Evolutionary conservation across 345 rosid species (phyloP), one percentile per base, ranked within the genome.

Genomic region (Eucalyptus globulus): DNA sequence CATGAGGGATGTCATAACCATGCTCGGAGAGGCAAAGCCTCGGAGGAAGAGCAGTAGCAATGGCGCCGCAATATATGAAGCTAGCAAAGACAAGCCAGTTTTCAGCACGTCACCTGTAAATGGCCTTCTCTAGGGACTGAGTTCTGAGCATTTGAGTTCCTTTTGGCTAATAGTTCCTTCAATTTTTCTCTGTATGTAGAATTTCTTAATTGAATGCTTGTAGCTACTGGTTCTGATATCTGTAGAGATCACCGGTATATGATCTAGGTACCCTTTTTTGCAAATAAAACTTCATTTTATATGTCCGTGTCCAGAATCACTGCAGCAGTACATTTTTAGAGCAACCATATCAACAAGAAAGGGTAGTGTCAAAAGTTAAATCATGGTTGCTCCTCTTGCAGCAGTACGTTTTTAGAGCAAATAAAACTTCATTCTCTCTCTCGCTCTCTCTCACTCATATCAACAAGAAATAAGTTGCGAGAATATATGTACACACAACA

Each of bases 1-100:
- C 3, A 97, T 96, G 98, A 95, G 96, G 90, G 97, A 96, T 87
- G 99, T 94, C 54, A 92, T 96, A 88, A 94, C 98, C 12, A 97
- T 97, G 99, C 98, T 97, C 9, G 95, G 96, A 21, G 99, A 97
- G 91, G 99, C 99, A 43, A 97, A 95, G 88, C 99, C 99, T 47
- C 90, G 99, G 88, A 91, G 99, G 89, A 97, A 97, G 94, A 97
- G 96, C 91, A 93, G 90, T 44, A 90, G 95, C 90, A 93, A 89
- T 92, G 91, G 92, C 87, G 89, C 88, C 34, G 90, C 85, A 80
- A 91, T 81, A 6, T 31, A 91, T 90, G 89, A 91, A 72, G 88
- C 89, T 40, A 91, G 89, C 93, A 94, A 92, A 90, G 94, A 91
- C 45, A 92, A 91, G 89, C 94, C 96, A 2, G 93, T 96, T 24